Conservation (phyloP, 768 basidiomycete genomes). For the Piloderma croceum region DNA sequence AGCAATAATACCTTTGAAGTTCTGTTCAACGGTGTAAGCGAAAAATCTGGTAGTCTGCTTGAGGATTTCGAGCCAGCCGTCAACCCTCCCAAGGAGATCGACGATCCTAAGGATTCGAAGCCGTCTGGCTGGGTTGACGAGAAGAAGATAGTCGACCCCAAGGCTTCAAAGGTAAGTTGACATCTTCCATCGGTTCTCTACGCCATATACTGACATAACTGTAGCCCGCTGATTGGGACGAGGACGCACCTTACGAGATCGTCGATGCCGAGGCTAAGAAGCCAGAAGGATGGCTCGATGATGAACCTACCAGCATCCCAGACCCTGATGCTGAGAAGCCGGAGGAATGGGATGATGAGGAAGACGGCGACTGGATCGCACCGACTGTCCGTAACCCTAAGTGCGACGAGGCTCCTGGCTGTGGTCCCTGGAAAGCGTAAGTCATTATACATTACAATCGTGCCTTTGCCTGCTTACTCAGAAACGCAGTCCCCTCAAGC, state of each 20-base stretch:
- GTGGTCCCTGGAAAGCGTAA: conserved; percentile 89
- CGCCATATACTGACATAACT: background rate
- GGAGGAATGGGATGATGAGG: conserved; percentile 99
- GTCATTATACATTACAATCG: conserved; percentile 11
- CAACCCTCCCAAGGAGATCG: conserved; percentile 90
- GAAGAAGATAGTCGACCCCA: conserved; percentile 78
- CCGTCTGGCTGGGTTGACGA: conserved; percentile 91
- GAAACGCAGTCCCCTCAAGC: conserved; percentile 63
- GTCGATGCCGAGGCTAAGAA: conserved; percentile 80
- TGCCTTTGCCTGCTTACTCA: conserved; percentile 3
- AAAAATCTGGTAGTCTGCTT: conserved; percentile 76
- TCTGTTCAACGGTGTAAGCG: conserved; percentile 79
- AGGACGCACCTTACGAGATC: conserved; percentile 91
- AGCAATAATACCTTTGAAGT: conserved; percentile 95
- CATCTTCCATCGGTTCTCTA: conserved; percentile 1
- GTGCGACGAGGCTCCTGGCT: conserved; percentile 86
- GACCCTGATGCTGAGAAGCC: conserved; percentile 95
- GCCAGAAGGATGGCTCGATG: conserved; percentile 94
- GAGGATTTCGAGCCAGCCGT: conserved; percentile 92
- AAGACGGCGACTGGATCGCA: conserved; percentile 97
- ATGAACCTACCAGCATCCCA: conserved; percentile 73
- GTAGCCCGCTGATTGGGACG: conserved; percentile 95
- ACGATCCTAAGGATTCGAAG: conserved; percentile 88
- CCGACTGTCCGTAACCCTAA: conserved; percentile 87
- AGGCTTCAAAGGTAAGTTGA: conserved; percentile 65